These are phyloP conservation scores for Pichia sp. DNA, from an alignment of 1,139 yeast genomes.

Conservation along the genomic window DNA sequence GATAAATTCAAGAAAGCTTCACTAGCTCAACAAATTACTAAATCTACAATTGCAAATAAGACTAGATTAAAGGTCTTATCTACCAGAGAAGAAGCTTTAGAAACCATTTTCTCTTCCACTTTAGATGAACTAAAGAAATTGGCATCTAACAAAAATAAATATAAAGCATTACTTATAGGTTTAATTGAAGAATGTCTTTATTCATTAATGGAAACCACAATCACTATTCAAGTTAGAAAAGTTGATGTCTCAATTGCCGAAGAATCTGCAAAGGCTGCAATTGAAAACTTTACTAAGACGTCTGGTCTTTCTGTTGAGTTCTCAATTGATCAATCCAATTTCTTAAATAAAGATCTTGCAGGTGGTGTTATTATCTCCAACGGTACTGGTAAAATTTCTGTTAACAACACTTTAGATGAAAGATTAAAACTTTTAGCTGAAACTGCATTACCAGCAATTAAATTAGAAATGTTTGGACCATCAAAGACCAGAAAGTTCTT, in stretches of 20 bases:
- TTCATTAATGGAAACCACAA: slow-evolving; percentile 65
- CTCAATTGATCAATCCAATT: slow-evolving; percentile 48
- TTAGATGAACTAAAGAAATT: slow-evolving; percentile 53
- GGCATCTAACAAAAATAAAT: slow-evolving; percentile 46
- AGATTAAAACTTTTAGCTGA: slow-evolving; percentile 77
- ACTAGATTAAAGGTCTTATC: slow-evolving; percentile 85
- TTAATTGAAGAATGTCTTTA: slow-evolving; percentile 79
- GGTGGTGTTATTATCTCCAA: slow-evolving; percentile 83
- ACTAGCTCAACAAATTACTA: slow-evolving; percentile 89
- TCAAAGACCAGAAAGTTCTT: slow-evolving; percentile 85
- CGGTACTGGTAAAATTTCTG: slow-evolving; percentile 74
- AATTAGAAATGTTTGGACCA: slow-evolving; percentile 86
- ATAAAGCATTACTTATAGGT: slow-evolving; percentile 64
- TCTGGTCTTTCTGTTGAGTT: slow-evolving; percentile 46
- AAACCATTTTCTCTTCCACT: slow-evolving; percentile 67
- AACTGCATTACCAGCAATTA: slow-evolving; percentile 86
- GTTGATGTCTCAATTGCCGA: slow-evolving; percentile 59
- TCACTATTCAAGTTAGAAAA: slow-evolving; percentile 62
- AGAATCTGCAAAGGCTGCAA: slow-evolving; percentile 56
- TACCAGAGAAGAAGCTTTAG: slow-evolving; percentile 78
- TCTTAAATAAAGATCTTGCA: slow-evolving; percentile 55
- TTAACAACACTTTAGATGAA: slow-evolving; percentile 89
- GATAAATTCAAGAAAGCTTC: slow-evolving; percentile 85
- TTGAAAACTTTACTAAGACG: slow-evolving; percentile 54
- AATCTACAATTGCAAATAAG: slow-evolving; percentile 92